These are phyloP conservation scores for Leishmania turanica DNA, from an alignment of 208 protist species.

Conservation along the genomic window DNA sequence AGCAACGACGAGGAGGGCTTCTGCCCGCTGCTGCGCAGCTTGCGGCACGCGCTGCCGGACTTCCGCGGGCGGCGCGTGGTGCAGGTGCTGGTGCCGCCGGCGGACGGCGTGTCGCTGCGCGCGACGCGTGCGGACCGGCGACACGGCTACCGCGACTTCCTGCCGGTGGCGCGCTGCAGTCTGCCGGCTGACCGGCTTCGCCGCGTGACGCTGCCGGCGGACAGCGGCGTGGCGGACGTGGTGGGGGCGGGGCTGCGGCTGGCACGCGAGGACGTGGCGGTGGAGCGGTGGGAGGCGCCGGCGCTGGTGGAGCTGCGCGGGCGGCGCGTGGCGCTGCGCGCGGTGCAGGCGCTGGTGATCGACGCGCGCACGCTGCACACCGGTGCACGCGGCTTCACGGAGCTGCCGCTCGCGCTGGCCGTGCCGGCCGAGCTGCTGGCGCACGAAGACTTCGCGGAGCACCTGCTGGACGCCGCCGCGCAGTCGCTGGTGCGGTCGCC, in stretches of 20 bases:
- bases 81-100: constrained; percentile 23
- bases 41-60: constrained; percentile 14
- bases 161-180: constrained; percentile 18
- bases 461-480: constrained; percentile 4
- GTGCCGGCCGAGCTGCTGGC: constrained; percentile 21
- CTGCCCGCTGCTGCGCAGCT: constrained; percentile 23
- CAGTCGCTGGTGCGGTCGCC: constrained; percentile 12
- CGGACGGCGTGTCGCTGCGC: constrained; percentile 3
- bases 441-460: constrained; percentile 19
- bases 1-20: constrained; percentile 31
- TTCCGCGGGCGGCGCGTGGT: constrained; percentile 16
- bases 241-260: constrained; percentile 24
- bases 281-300: neutral
- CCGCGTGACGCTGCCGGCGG: constrained; percentile 26
- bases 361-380: constrained; percentile 17
- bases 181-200: constrained; percentile 10
- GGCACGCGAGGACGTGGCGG: neutral
- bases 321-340: constrained; percentile 20
- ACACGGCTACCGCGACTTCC: constrained; percentile 23
- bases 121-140: constrained; percentile 16
- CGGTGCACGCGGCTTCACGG: constrained; percentile 16
- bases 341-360: constrained; percentile 39
- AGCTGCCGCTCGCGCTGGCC: constrained; percentile 18
- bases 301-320: constrained; percentile 32
- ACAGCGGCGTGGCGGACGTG: constrained; percentile 26